Percentiles rank a stretch among this genome's conserved stretches.
Conservation (phyloP, 2,329 filamentous ascomycete genomes). For the Orbilia brochopaga region DNA sequence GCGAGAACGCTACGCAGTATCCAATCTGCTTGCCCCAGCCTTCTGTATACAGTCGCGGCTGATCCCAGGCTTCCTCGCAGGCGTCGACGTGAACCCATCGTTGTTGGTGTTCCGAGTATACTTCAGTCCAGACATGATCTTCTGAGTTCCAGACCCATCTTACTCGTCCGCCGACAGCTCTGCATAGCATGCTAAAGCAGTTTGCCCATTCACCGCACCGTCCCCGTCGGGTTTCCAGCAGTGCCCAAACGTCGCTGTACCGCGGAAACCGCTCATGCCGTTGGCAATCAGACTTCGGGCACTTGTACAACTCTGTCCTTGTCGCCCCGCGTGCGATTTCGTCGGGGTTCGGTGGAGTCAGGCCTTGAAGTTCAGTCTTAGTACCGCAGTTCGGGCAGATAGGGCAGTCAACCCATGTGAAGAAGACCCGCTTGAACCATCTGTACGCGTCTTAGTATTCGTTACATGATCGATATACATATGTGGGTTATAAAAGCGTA, state of each 20-base stretch:
- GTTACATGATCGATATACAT: constrained; percentile 14
- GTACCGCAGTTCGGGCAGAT: constrained; percentile 80
- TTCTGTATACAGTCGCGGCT: constrained; percentile 87
- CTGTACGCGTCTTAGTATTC: constrained; percentile 59
- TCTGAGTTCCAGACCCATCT: constrained; percentile 99
- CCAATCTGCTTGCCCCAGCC: constrained; percentile 97
- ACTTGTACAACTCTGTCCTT: constrained; percentile 87
- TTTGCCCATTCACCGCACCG: constrained; percentile 96
- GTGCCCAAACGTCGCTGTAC: constrained; percentile 92
- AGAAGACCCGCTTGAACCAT: constrained; percentile 96
- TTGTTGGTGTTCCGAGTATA: constrained; percentile 91
- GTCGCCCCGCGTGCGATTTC: constrained; percentile 87
- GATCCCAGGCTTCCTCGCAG: constrained; percentile 94
- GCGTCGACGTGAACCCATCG: constrained; percentile 97
- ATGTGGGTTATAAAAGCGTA: constrained; percentile 61
- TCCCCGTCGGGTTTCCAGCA: constrained; percentile 83
- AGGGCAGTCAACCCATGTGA: constrained; percentile 96
- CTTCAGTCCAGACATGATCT: constrained; percentile 96
- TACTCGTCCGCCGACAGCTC: constrained; percentile 86
- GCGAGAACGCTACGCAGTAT: constrained; percentile 95
- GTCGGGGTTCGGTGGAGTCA: constrained; percentile 83
- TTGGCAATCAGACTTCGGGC: constrained; percentile 75
- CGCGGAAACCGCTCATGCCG: constrained; percentile 87
- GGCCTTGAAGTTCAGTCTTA: constrained; percentile 80
- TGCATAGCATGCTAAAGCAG: constrained; percentile 97